Evolutionary conservation across 2,329 filamentous ascomycete genomes (phyloP).

Genomic region (Rugonectria rugulosa): DNA sequence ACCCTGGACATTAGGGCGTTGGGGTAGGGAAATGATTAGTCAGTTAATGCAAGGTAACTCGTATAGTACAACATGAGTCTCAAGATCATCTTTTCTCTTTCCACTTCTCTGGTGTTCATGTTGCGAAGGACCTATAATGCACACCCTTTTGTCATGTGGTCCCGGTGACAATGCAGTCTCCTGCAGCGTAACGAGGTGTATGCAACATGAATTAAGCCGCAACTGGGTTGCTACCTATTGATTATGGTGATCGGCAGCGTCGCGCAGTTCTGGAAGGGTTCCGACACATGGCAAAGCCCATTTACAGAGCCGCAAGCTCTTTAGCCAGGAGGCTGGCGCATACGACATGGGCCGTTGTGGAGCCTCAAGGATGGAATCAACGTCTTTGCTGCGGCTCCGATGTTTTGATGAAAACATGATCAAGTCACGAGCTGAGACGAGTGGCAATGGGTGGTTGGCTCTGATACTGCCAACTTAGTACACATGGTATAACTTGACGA

Average conservation of each 20-base stretch:
- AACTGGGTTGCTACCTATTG: neutral
- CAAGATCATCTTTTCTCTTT: conserved; percentile 22
- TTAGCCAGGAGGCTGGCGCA: neutral
- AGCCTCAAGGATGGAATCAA: neutral
- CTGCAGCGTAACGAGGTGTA: neutral
- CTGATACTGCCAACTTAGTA: no score
- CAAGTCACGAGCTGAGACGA: neutral
- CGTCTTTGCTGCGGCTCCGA: neutral
- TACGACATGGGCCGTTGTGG: neutral
- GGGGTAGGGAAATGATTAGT: conserved; percentile 30
- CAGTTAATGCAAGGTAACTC: conserved; percentile 16
- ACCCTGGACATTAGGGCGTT: conserved; percentile 39
- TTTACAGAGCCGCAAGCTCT: neutral
- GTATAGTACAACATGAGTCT: conserved; percentile 10
- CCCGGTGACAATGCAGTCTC: neutral
- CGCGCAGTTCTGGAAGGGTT: neutral
- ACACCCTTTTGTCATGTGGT: neutral
- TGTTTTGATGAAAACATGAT: no score
- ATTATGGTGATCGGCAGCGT: neutral
- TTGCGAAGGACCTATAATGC: conserved; percentile 3
- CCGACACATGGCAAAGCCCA: neutral
- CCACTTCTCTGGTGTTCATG: no score
- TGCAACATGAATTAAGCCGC: neutral
- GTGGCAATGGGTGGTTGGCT: no score
- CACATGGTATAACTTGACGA: no score